Evolutionary conservation across 495 filamentous ascomycete species (phyloP).

Genomic region (Cenococcum geophilum): DNA sequence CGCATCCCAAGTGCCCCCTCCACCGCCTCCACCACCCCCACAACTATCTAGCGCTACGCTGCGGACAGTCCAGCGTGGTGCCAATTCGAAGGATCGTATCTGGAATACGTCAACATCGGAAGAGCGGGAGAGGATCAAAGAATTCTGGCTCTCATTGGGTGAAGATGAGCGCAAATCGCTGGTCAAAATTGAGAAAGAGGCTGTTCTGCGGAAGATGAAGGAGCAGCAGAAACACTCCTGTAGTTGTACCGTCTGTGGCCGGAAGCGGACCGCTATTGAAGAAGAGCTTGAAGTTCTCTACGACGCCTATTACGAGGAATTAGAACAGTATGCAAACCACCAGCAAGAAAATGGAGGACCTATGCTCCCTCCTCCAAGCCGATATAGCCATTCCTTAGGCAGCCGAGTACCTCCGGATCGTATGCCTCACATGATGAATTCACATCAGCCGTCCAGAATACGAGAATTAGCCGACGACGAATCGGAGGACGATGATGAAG

Average conservation of each 20-base stretch:
- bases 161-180: conserved; percentile 89
- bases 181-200: conserved; percentile 98
- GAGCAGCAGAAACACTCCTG: conserved; percentile 99
- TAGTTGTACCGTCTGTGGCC: conserved; percentile 93
- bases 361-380: conserved; percentile 53
- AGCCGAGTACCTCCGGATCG: conserved; percentile 20
- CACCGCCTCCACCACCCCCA: conserved; percentile 32
- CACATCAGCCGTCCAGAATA: conserved; percentile 27
- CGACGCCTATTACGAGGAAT: conserved; percentile 97
- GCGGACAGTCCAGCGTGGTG: conserved; percentile 18
- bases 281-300: conserved; percentile 98
- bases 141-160: conserved; percentile 95
- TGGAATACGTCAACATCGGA: conserved; percentile 94
- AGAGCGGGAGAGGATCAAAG: conserved; percentile 93
- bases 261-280: conserved; percentile 95
- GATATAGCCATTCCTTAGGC: conserved; percentile 7
- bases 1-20: conserved; percentile 23
- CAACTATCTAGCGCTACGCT: conserved; percentile 21
- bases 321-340: conserved; percentile 93
- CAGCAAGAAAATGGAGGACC: conserved; percentile 60
- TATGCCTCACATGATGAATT: conserved; percentile 1
- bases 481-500: conserved; percentile 51
- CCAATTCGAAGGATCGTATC: conserved; percentile 64
- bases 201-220: conserved; percentile 98
- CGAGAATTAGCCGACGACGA: conserved; percentile 57